Evolutionary conservation across 805 yeast species (phyloP).

Genomic region (Metschnikowia kofuensis): DNA sequence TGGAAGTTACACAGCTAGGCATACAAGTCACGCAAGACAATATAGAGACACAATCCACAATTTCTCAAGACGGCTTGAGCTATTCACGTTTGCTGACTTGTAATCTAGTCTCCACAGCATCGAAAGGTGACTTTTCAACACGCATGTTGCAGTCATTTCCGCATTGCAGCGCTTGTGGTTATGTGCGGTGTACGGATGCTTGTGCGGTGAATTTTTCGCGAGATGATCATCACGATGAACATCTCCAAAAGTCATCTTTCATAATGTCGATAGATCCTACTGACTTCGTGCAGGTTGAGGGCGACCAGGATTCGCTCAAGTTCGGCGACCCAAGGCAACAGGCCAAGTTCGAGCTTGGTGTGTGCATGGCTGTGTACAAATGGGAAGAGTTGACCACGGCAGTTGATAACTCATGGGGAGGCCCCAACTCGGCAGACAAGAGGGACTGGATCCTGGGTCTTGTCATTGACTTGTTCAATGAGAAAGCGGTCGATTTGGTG

Average conservation of each 20-base stretch:
- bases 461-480: constrained; percentile 73
- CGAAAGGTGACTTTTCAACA: too few relatives aligned
- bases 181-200: constrained; percentile 3
- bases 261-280: constrained; percentile 41
- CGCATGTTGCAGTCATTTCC: background rate
- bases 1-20: too few relatives aligned
- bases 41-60: too few relatives aligned
- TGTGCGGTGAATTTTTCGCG: background rate
- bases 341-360: constrained; percentile 88
- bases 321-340: constrained; percentile 65
- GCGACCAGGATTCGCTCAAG: constrained; percentile 34
- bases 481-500: constrained; percentile 66
- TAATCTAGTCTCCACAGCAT: too few relatives aligned
- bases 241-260: background rate
- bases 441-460: constrained; percentile 92
- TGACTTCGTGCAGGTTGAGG: constrained; percentile 54
- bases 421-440: constrained; percentile 83
- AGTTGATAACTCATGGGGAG: constrained; percentile 94
- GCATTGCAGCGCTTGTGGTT: background rate
- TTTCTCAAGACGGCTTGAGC: too few relatives aligned
- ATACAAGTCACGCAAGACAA: too few relatives aligned
- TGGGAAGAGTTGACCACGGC: constrained; percentile 92
- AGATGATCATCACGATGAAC: background rate
- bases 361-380: constrained; percentile 81
- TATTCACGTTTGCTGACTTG: too few relatives aligned